Percentiles rank a stretch among this genome's conserved stretches.
Conservation (phyloP, 805 yeast species). For the Saturnispora mendoncae region DNA sequence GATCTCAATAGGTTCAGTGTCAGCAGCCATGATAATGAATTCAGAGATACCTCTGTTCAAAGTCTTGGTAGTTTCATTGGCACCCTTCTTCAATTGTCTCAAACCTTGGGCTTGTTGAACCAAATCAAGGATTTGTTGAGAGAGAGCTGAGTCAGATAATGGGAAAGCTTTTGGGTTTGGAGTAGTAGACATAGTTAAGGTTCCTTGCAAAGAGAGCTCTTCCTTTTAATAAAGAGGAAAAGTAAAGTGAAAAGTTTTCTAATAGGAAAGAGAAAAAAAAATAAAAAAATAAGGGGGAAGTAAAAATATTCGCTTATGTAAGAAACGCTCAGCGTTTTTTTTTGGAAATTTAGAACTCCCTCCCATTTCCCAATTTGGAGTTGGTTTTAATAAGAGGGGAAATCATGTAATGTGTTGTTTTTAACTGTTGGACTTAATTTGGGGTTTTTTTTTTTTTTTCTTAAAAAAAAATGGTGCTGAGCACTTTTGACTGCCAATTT, state of each 20-base stretch:
- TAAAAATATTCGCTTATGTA: conserved; percentile 12
- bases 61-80: conserved; percentile 98
- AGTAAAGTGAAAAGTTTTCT: background rate
- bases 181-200: conserved; percentile 41
- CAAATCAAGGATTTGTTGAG: conserved; percentile 95
- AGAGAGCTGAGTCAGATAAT: conserved; percentile 88
- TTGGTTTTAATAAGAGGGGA: too few species aligned
- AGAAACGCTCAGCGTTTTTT: too few species aligned
- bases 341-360: too few species aligned
- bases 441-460: too few species aligned
- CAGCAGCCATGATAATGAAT: conserved; percentile 99
- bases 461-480: too few species aligned
- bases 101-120: conserved; percentile 96
- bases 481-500: too few species aligned
- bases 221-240: conserved; percentile 23
- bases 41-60: conserved; percentile 99
- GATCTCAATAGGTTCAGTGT: conserved; percentile 98
- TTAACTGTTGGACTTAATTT: too few species aligned
- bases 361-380: too few species aligned
- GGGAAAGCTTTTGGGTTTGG: conserved; percentile 99
- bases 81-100: conserved; percentile 99
- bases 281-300: too few species aligned
- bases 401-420: too few species aligned
- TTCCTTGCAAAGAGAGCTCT: conserved; percentile 46
- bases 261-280: background rate